Evolutionary conservation across 257 asterid genomes (phyloP), one percentile per base, ranked within the genome.

Genomic region (Sherardia arvensis): DNA sequence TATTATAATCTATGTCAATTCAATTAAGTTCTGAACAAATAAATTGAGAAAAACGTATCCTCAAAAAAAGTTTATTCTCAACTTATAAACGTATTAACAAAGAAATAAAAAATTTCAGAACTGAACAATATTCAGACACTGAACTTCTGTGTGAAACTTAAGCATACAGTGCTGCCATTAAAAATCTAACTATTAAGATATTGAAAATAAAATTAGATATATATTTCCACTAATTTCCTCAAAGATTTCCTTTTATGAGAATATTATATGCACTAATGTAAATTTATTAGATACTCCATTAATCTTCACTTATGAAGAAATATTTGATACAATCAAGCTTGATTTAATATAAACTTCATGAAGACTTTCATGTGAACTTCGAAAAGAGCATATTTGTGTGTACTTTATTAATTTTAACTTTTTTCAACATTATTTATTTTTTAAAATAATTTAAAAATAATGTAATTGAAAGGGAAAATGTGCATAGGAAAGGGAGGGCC

Each of bases 401-500:
- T 38, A 12, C 47, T 10, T 38, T 15, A 38, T 38, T 7, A 11
- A 49, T 49, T n/a, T 49, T 15, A 43, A 49, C 56, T 21, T 20
- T 18, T 49, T 8, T 27, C n/a, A 43, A 43, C 20, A 17, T 43
- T 1, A 43, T 28, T 22, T 21, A 20, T n/a, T 18, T 47, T 27
- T 63, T 63, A 18, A n/a, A 27, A 27, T 22, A 26, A 15, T 60
- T 65, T 29, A 27, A 59, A 64, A 54, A 53, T 7, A 6, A 51
- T 51, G 9, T 25, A 22, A 20, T 18, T 54, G 33, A 65, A 64
- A 69, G 22, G 11, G n/a, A n/a, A 49, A 61, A 66, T 65, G 65
- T 69, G 49, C 56, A 59, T 21, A 53, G 18, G 48, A 61, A 71
- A 48, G 59, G 59, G 71, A 74, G 60, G 71, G 64, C 59, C 75